A percentile compares a stretch with the other conserved stretches of the same genome.
Evolutionary conservation across 371 early-diverging fungal species (phyloP).

Genomic region (Smittium culicis): DNA sequence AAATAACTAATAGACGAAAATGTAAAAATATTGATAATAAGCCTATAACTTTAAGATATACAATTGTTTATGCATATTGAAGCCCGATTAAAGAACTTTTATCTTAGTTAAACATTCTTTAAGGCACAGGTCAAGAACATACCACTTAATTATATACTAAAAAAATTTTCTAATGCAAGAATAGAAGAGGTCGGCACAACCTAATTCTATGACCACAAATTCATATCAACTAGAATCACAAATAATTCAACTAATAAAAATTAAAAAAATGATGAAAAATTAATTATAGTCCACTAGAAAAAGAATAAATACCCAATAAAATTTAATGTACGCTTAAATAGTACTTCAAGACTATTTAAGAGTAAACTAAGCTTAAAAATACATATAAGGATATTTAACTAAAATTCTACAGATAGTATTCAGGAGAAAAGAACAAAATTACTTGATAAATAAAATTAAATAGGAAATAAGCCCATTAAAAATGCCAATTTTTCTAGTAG

Average conservation of each 20-base stretch:
- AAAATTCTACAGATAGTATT: neutral
- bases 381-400: neutral
- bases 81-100: neutral
- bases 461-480: no score
- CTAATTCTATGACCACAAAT: conserved; percentile 6
- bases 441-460: neutral
- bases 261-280: no score
- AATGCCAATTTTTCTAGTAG: no score
- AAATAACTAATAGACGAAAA: neutral
- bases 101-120: neutral
- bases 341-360: neutral
- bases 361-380: neutral
- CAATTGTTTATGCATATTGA: neutral
- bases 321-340: neutral
- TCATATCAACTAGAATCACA: neutral
- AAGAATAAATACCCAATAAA: no score
- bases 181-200: neutral
- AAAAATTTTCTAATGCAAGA: neutral
- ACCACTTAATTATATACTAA: neutral
- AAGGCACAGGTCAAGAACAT: neutral
- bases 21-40: neutral
- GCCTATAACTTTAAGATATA: neutral
- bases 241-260: neutral
- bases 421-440: neutral
- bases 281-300: no score